Evolutionary conservation across 2,329 filamentous ascomycete genomes (phyloP), one percentile per base, ranked within the genome.

Genomic region (Rasamsonia emersonii): DNA sequence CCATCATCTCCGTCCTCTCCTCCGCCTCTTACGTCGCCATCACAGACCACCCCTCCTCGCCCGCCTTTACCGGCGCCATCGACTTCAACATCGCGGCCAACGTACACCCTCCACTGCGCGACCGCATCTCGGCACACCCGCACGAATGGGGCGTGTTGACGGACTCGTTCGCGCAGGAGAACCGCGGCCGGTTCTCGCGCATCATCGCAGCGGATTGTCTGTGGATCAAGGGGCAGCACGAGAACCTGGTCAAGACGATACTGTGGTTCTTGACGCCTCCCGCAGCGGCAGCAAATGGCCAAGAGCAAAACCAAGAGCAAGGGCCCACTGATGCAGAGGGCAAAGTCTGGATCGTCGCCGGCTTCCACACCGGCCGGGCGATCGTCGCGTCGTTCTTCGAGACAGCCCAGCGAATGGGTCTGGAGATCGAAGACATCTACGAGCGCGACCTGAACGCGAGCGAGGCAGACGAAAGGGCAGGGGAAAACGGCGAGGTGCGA

Each of bases 131-230:
- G 0, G 56, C 73, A n/a, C 43, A 69, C 26, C 65, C 69, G 4
- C 73, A 76, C 36, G 54, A 62, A 51, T 77, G 73, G 73, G 71
- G 72, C 15, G 57, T 61, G 2, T 45, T 67, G 2, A 40, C 45
- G 2, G 54, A 59, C 10, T 24, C 51, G 3, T 73, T 73, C 38
- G 46, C 60, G 1, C 29, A 38, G 2, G 30, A 41, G 4, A 41
- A 58, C 35, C 56, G 56, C 9, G 57, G 58, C 6, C 36, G 42
- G 4, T 78, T 68, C 46, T 67, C 65, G 2, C 65, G 70, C 13
- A 68, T 78, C 30, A 59, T 78, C 8, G 70, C 72, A 1, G 73
- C 74, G 31, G 75, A 78, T 44, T 77, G 73, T 53, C 65, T 71
- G 37, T 79, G 73, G 73, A 73, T 77, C 66, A 58, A 56, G 1